Base-by-base conservation (phyloP, 2,329 filamentous ascomycete species). In the Botrytis cinerea region DNA sequence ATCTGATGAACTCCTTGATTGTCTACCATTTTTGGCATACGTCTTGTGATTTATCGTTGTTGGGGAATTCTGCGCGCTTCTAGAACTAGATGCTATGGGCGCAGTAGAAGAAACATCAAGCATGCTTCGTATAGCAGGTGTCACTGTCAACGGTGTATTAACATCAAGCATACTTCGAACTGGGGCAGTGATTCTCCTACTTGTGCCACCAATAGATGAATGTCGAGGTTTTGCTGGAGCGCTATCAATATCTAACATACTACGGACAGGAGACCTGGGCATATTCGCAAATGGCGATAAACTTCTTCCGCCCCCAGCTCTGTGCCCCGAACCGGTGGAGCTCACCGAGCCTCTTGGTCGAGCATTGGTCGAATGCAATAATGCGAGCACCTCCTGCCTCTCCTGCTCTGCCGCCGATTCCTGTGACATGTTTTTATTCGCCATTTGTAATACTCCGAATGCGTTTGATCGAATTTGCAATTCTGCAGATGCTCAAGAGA, bases 391-490 rank as follows among this genome's bases (percentile, higher is more conserved):
- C 83, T 93, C 92, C 75, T 87, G 86, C 75, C 92, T 88, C 85
- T 95, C 93, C 84, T 94, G 91, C 80, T 94, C 92, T 76, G 94
- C 86, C 77, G 91, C 89, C 67, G 91, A 88, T 83, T 94, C 92
- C 79, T 95, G 88, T 79, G 92, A 94, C 91, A 93, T 93, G 32
- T 85, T 84, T 68, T 76, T 73, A n/a, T 18, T 59, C 54, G 77
- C 74, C 79, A 80, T 81, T 40, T 57, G n/a, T 32, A 68, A 35
- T 57, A 74, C n/a, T 38, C 32, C 18, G 25, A 14, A 51, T 72
- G 45, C 16, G 9, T 22, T 69, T 22, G n/a, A 60, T 46, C 57
- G 35, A 32, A 35, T 51, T 46, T 72, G 63, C 71, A 12, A 67
- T 69, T 72, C 40, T n/a, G 28, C 32, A 28, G 51, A 38, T 25